phyloP scores from a whole-genome alignment of 2,329 filamentous ascomycete genomes.

The Fusarium redolens region DNA sequence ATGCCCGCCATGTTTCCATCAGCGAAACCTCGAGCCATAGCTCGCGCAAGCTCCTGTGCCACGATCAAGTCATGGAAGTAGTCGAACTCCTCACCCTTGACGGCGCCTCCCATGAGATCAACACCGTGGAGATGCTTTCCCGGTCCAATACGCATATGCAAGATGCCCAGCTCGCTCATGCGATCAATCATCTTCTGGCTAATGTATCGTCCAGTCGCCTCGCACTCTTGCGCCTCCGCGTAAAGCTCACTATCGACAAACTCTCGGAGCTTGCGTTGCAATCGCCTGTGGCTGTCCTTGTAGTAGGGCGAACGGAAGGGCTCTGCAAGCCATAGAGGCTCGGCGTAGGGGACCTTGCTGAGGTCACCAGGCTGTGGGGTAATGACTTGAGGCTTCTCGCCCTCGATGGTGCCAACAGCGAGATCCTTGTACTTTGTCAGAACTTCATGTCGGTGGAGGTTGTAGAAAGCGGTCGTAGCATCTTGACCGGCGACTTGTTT shows the following conservation, averaged over 20 bases:
- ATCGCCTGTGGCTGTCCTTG: slow-evolving; percentile 75
- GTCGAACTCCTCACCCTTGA: slow-evolving; percentile 84
- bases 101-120: slow-evolving; percentile 73
- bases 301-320: slow-evolving; percentile 85
- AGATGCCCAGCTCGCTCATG: slow-evolving; percentile 78
- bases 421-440: slow-evolving; percentile 81
- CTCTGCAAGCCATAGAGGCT: slow-evolving; percentile 84
- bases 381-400: slow-evolving; percentile 80
- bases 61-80: slow-evolving; percentile 87
- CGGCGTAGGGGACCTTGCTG: slow-evolving; percentile 82
- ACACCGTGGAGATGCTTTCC: slow-evolving; percentile 83
- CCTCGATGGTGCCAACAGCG: slow-evolving; percentile 78
- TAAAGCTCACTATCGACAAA: slow-evolving; percentile 79
- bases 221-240: slow-evolving; percentile 80
- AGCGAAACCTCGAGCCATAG: slow-evolving; percentile 82
- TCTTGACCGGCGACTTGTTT: slow-evolving; percentile 84
- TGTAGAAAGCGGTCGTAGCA: slow-evolving; percentile 87
- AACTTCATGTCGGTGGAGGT: slow-evolving; percentile 92
- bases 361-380: slow-evolving; percentile 77
- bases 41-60: slow-evolving; percentile 76
- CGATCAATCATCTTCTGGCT: slow-evolving; percentile 78
- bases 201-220: slow-evolving; percentile 78
- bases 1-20: slow-evolving; percentile 90
- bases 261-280: slow-evolving; percentile 76
- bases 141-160: slow-evolving; percentile 86